Conservation (phyloP, 2,329 filamentous ascomycete species). For the Alternaria brassicicola region DNA sequence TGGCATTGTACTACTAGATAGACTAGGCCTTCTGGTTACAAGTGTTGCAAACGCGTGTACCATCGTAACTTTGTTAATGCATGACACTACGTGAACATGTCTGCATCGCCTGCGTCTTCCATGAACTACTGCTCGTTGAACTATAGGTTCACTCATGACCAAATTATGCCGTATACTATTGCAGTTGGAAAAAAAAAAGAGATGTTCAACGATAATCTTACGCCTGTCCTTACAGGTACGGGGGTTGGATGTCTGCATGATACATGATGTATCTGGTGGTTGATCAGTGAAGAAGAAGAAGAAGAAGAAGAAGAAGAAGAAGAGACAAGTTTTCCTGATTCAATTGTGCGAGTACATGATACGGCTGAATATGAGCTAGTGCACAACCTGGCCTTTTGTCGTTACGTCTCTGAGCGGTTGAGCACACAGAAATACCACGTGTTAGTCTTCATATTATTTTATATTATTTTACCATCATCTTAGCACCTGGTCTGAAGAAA, state of each 20-base stretch:
- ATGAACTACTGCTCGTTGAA: not conserved
- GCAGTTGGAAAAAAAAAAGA: not conserved
- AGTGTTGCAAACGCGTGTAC: not conserved
- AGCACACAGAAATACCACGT: not conserved
- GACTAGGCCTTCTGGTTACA: slow-evolving; percentile 3
- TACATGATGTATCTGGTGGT: no score
- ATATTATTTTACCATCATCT: not conserved
- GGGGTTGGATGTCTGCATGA: no score
- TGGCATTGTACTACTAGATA: slow-evolving; percentile 32
- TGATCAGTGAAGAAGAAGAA: no score
- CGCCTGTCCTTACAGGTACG: not conserved
- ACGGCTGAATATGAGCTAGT: no score
- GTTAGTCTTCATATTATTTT: not conserved
- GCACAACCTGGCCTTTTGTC: no score
- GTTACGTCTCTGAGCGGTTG: no score
- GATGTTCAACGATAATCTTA: not conserved
- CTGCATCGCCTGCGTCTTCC: not conserved
- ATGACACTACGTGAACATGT: not conserved
- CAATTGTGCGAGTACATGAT: no score
- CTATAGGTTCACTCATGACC: not conserved
- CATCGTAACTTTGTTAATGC: not conserved
- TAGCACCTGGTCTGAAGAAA: no score
- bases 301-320: no score
- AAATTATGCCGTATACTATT: not conserved
- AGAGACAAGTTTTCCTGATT: no score